Conservation (phyloP, 306 rosid genomes). For the Calophaca sinica region DNA sequence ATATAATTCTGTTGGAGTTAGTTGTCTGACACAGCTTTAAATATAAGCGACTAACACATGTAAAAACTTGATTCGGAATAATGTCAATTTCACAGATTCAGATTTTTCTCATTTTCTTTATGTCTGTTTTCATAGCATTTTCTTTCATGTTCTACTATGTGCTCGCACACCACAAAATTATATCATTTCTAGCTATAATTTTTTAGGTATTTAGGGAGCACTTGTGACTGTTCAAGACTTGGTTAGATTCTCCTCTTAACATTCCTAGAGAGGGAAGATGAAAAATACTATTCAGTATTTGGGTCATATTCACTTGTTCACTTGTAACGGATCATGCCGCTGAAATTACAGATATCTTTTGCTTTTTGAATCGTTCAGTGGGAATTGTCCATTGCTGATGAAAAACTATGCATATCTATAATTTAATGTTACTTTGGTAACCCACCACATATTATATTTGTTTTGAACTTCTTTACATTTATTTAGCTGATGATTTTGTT, state of each 20-base stretch:
- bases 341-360: background rate
- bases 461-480: conserved; percentile 19
- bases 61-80: no score
- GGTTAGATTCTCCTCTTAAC: background rate
- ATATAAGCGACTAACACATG: no score
- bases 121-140: no score
- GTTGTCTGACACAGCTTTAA: no score
- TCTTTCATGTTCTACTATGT: no score
- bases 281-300: background rate
- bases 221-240: background rate
- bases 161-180: no score
- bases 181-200: background rate
- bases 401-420: conserved; percentile 2
- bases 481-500: conserved; percentile 32
- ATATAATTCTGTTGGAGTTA: no score
- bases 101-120: no score
- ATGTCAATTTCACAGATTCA: no score
- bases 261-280: conserved; percentile 3
- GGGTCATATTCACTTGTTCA: background rate
- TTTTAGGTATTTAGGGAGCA: background rate
- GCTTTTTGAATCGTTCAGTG: background rate
- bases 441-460: conserved; percentile 1
- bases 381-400: conserved; percentile 12
- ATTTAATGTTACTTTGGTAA: conserved; percentile 1
- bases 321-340: no score